A percentile compares a stretch with the other conserved stretches of the same genome.
These are phyloP conservation scores for Glycyrrhiza uralensis DNA, from an alignment of 306 rosid genomes.

Conservation along the genomic window DNA sequence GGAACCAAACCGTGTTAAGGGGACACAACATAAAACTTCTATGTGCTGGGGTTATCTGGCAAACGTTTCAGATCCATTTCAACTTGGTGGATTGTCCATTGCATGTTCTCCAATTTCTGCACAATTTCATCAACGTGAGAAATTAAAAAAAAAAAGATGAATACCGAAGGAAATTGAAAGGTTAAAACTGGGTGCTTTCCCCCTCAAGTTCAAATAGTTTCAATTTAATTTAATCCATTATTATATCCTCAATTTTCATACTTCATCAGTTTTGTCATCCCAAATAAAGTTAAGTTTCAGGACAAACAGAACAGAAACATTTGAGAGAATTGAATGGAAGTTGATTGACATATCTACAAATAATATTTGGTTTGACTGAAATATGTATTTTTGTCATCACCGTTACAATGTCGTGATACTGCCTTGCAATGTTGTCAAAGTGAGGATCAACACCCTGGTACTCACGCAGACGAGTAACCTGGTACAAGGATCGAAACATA, in stretches of 20 bases:
- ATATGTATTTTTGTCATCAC: conserved; percentile 30
- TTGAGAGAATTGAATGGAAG: neutral
- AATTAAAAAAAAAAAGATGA: neutral
- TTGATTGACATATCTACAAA: neutral
- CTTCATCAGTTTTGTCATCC: neutral
- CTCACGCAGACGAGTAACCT: conserved; percentile 89
- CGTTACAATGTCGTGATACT: conserved; percentile 76
- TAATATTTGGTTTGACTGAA: neutral
- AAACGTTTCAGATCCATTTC: conserved; percentile 79
- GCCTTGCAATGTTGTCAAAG: conserved; percentile 78
- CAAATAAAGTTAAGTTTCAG: neutral
- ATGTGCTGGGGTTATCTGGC: conserved; percentile 52
- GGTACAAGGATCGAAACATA: conserved; percentile 18
- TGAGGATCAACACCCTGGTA: conserved; percentile 94
- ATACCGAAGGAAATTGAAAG: neutral
- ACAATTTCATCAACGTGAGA: neutral
- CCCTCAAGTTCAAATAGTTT: neutral
- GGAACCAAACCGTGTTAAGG: neutral
- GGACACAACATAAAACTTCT: conserved; percentile 7
- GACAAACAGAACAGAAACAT: neutral
- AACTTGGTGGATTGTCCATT: conserved; percentile 94
- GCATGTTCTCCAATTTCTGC: conserved; percentile 90
- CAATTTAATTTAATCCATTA: neutral
- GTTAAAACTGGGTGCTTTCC: neutral
- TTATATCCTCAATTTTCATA: neutral